Evolutionary conservation across 805 yeast genomes (phyloP), one percentile per base, ranked within the genome.

Genomic region (Metschnikowia baotianmanensis): DNA sequence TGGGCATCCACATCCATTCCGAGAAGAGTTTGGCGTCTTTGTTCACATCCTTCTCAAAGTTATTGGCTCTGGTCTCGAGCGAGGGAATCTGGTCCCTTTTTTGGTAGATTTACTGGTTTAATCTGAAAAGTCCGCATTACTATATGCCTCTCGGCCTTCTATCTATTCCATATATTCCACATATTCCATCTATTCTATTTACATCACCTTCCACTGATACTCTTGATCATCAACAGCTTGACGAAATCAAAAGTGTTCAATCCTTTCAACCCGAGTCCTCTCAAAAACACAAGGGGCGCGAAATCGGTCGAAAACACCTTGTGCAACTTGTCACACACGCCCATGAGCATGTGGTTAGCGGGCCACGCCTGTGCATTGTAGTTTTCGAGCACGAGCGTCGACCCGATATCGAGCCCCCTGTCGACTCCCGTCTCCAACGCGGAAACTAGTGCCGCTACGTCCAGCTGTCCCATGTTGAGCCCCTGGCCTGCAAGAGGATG

Each of bases 401-500:
- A 74, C 3, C 99, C 99, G 38, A 91, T 83, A 55, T 93, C 99
- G 43, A 86, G 71, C 0, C 99, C 99, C 32, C 96, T 71, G 29
- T 69, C 68, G 2, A 77, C 65, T 0, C 95, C 95, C 8, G 47
- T 67, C 49, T 86, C 95, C 20, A 93, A 56, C 0, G 91, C 86
- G 2, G 58, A 66, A 1, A 83, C 80, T 22, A 93, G 69, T 2
- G 82, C 68, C 43, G 82, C 80, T 2, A 87, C 96, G 59, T 93
- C 99, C 20, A 84, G 82, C 61, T 90, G 97, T 16, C 99, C 99
- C 96, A 91, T 89, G 62, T 93, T 93, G 42, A 93, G 74, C 19
- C 99, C 99, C 64, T 93, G 99, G 8, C 99, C 99, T 4, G 97
- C 97, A 45, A 93, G 71, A 2, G 99, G 99, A 60, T 93, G 98